Percentiles rank a stretch among this genome's conserved stretches.
phyloP scores from a whole-genome alignment of 163 green algal genomes.

The Chlamydomonas reinhardtii region DNA sequence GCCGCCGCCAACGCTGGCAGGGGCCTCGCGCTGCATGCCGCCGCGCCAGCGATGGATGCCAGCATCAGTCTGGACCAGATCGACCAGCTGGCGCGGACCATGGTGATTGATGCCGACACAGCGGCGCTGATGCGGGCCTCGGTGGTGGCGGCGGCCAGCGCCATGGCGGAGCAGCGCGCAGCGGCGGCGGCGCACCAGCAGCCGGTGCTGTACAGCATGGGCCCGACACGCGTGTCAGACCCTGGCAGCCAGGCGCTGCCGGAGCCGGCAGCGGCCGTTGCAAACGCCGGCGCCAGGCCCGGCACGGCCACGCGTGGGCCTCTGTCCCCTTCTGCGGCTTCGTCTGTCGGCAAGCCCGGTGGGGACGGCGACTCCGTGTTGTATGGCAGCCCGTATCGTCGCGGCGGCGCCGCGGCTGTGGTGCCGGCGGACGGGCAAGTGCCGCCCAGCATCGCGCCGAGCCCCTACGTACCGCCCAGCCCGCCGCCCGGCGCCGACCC shows the following conservation, averaged over 20 bases:
- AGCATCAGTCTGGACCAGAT: conserved; percentile 19
- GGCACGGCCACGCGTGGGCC: neutral
- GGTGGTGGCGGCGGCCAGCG: neutral
- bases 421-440: neutral
- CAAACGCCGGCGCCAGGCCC: neutral
- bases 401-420: no score
- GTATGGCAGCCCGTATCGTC: conserved; percentile 13
- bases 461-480: conserved; percentile 13
- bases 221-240: neutral
- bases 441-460: neutral
- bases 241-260: neutral
- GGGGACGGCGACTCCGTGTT: conserved; percentile 28
- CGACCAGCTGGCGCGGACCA: neutral
- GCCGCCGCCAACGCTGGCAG: neutral
- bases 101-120: neutral
- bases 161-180: neutral
- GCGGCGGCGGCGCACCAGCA: neutral
- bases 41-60: neutral
- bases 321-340: neutral
- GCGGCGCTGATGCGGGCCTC: neutral
- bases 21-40: neutral
- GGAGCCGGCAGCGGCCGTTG: neutral
- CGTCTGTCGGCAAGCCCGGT: neutral
- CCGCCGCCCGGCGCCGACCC: conserved; percentile 10
- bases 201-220: conserved; percentile 35